Evolutionary conservation across 176 grass and related monocot species (phyloP).

Genomic region (Juncus inflexus): DNA sequence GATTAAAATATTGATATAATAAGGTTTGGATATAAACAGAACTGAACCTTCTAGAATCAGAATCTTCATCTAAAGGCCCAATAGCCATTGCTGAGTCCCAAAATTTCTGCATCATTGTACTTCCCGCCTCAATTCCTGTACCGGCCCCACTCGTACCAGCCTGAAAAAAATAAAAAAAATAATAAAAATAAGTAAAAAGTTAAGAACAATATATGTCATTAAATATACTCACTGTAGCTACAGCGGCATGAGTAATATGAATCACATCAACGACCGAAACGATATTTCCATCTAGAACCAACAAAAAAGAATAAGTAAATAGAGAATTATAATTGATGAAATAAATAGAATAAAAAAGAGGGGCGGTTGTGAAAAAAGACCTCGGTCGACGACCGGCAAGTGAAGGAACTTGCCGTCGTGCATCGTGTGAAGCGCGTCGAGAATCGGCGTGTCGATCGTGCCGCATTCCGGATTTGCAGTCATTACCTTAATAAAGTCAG

Average conservation of each 20-base stretch:
- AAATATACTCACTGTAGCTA: conserved; percentile 59
- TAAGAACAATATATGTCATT: neutral
- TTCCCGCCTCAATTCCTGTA: conserved; percentile 43
- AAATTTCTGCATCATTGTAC: conserved; percentile 93
- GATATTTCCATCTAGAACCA: conserved; percentile 69
- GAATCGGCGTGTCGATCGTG: conserved; percentile 75
- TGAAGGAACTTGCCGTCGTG: conserved; percentile 92
- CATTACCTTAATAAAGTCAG: conserved; percentile 69
- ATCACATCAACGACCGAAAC: conserved; percentile 91
- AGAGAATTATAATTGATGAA: conserved; percentile 1
- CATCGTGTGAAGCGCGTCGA: conserved; percentile 95
- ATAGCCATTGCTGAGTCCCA: conserved; percentile 96
- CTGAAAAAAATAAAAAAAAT: conserved; percentile 34
- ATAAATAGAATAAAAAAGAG: conserved; percentile 3
- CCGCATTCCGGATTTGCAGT: conserved; percentile 95
- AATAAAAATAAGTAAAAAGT: conserved; percentile 6
- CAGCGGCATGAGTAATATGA: conserved; percentile 93
- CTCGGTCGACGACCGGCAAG: conserved; percentile 82
- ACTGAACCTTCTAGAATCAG: conserved; percentile 69
- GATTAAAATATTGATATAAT: neutral
- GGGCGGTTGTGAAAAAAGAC: conserved; percentile 24
- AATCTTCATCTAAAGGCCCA: conserved; percentile 77
- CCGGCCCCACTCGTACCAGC: conserved; percentile 46
- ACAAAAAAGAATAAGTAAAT: conserved; percentile 20
- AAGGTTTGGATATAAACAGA: neutral